Percentiles rank a stretch among this genome's conserved stretches.
Evolutionary conservation across 257 asterid genomes (phyloP).

Genomic region (Solanum clarkiae): DNA sequence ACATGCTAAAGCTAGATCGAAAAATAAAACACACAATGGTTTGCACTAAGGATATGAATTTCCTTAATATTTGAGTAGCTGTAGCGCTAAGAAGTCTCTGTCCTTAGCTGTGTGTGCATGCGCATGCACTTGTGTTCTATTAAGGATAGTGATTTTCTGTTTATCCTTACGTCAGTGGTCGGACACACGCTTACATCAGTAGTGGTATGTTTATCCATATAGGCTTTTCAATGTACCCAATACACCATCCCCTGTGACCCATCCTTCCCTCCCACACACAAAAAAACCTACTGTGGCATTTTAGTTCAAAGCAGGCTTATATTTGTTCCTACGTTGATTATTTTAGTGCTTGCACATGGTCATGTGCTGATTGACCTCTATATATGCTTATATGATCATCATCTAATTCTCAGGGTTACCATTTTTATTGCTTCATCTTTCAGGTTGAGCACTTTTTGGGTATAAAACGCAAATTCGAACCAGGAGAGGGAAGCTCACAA

Average conservation of each 20-base stretch:
- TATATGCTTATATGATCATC: background rate
- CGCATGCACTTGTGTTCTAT: background rate
- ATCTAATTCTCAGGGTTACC: background rate
- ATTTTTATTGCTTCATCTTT: background rate
- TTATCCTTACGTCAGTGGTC: background rate
- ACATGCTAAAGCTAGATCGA: background rate
- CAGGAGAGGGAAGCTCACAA: conserved; percentile 28
- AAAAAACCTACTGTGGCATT: background rate
- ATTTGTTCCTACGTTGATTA: background rate
- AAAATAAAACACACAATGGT: background rate
- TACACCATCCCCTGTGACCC: background rate
- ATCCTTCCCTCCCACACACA: too few relatives aligned
- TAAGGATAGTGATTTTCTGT: background rate
- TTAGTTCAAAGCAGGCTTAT: background rate
- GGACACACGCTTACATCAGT: background rate
- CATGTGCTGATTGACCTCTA: background rate
- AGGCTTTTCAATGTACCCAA: background rate
- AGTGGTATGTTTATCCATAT: background rate
- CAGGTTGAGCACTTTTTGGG: conserved; percentile 90
- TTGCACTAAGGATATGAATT: background rate
- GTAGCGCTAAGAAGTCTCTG: background rate
- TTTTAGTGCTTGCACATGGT: background rate
- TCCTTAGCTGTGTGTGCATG: background rate
- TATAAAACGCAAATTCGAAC: conserved; percentile 61
- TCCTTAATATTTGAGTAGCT: background rate